Base-by-base conservation (phyloP, 805 yeast species). In the Candida schatavii region DNA sequence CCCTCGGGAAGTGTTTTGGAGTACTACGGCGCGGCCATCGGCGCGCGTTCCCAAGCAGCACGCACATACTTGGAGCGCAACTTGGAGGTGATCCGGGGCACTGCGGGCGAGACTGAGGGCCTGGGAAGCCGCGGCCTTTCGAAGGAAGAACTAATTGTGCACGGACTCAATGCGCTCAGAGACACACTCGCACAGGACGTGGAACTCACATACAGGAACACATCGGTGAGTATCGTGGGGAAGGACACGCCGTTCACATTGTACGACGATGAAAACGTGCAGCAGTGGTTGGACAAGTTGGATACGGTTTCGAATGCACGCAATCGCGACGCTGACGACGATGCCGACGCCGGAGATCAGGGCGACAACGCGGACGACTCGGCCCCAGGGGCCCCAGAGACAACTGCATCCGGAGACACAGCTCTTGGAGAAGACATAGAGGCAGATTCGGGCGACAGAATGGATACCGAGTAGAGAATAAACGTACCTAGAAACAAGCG, bases 31-130 rank as follows among this genome's bases (percentile, higher is more conserved):
- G 83, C 97, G 10, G 96, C 99, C 28, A 88, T 93, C 57, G 99
- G 99, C 36, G 98, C 99, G 7, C 80, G 99, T 60, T 91, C 98
- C 2, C 99, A 93, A 68, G 98, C 98, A 39, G 97, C 97, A 13
- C 81, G 95, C 70, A 93, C 99, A 2, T 93, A 88, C 54, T 70
- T 93, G 59, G 99, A 93, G 66, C 82, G 96, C 59, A 83, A 84
- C 51, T 74, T 83, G 58, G 88, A 86, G 28, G 70, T 72, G 23
- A 86, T 88, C 51, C 68, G 80, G 15, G 35, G 21, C 35, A 31
- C 22, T 13, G n/a, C n/a, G n/a, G n/a, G n/a, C n/a, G n/a, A n/a
- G n/a, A n/a, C n/a, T n/a, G n/a, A n/a, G n/a, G n/a, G n/a, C n/a
- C n/a, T n/a, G n/a, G 27, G 27, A 7, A 22, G 19, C 11, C 74